Base-by-base conservation (phyloP, 306 rosid species). In the Hippophae rhamnoides region DNA sequence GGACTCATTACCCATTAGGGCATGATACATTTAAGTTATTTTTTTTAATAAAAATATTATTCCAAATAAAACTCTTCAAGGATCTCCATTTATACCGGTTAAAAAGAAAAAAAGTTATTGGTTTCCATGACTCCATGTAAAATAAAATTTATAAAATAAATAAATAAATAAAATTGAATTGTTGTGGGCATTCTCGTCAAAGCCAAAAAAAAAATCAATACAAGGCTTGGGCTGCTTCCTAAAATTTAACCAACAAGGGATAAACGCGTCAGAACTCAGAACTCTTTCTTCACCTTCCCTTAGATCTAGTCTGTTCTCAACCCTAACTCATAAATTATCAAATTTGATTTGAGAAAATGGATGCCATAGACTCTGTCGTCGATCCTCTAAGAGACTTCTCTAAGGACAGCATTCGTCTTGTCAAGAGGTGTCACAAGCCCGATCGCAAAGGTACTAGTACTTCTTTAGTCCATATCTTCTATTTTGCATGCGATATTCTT, bases 381-480 rank as follows among this genome's bases (percentile, higher is more conserved):
- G 80, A 79, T 71, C 84, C 84, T 11, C 84, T 72, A 65, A 72
- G 84, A 72, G 84, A 79, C 50, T 79, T 79, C 71, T 74, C 78
- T 47, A 79, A 79, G 73, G 81, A 79, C 60, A 75, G 78, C 76
- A 71, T 79, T 54, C 78, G 81, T 12, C 84, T 79, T 27, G 84
- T 79, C 57, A 79, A 79, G 84, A 60, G 80, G 43, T 79, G 84
- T 65, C 84, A 79, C 67, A 79, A 79, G 56, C 84, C 84, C 7
- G 84, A 79, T 61, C 84, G 84, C 60, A 79, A 79, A 51, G 84
- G 84, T 73, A 47, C 12, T 23, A 0, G 6, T 7, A 13, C 2
- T 12, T 11, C 31, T 8, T 52, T 5, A 7, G 3, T 14, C 9
- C 1, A 2, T 23, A 8, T 13, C 56, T 11, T 56, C 0, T 23